These are phyloP conservation scores for Kodamaea alishanica DNA, from an alignment of 1,139 yeast genomes.

Conservation along the genomic window DNA sequence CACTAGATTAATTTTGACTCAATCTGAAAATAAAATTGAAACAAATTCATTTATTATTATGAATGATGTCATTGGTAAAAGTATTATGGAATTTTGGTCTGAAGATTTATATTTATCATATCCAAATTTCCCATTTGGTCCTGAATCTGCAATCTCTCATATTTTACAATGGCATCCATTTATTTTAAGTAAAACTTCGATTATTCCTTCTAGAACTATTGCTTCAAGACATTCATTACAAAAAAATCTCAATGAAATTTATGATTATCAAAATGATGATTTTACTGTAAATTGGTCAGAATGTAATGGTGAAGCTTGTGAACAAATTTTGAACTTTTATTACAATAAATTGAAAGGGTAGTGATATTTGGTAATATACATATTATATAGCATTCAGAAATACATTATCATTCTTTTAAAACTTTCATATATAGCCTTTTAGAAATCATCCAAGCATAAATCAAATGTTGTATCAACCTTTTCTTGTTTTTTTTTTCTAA, in stretches of 20 bases:
- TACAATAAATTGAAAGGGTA: conserved; percentile 10
- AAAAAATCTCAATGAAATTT: conserved; percentile 11
- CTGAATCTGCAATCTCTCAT: conserved; percentile 72
- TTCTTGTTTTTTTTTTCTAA: conserved; percentile 8
- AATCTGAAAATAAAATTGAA: conserved; percentile 56
- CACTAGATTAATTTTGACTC: conserved; percentile 62
- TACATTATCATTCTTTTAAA: no score
- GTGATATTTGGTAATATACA: no score
- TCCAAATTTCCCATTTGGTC: conserved; percentile 55
- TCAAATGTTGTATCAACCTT: background rate
- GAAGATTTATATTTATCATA: conserved; percentile 68
- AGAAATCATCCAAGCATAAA: conserved; percentile 9
- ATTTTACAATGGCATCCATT: conserved; percentile 92
- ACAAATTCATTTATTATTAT: conserved; percentile 65
- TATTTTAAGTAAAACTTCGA: conserved; percentile 63
- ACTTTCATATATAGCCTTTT: background rate
- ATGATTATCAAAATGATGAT: conserved; percentile 57
- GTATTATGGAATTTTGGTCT: conserved; percentile 71
- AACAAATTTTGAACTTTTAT: conserved; percentile 41
- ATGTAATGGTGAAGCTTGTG: conserved; percentile 52
- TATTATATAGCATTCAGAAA: no score
- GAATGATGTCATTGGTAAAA: conserved; percentile 60
- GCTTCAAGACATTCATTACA: conserved; percentile 26
- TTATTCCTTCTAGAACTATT: conserved; percentile 56
- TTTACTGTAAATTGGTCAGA: conserved; percentile 58